Evolutionary conservation across 116 monocot species (phyloP), one percentile per base, ranked within the genome.

Genomic region (Zostera marina): DNA sequence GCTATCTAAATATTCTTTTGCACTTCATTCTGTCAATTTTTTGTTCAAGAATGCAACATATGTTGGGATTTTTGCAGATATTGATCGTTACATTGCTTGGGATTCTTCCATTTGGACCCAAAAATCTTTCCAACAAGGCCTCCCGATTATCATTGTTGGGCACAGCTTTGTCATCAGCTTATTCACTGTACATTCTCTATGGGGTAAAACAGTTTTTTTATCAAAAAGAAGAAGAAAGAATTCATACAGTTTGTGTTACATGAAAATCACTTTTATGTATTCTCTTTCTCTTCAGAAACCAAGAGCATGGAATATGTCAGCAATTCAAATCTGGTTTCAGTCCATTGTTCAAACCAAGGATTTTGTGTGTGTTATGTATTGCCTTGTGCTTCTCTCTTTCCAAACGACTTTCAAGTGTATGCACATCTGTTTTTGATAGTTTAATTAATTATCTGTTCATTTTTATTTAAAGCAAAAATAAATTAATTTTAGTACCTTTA

Each of bases 131-230:
- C 14, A 72, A 72, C 59, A 88, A 81, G 72, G 81, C 80, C 17
- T 80, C 77, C 62, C 75, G 82, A 46, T 68, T 89, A 55, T 77
- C 89, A n/a, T 72, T 96, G 59, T 64, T 89, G 40, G 89, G 89
- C 44, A 78, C 82, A 5, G 69, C 82, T 49, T 74, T 72, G 25
- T 80, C 82, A 5, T 82, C 89, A 42, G 60, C 80, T 62, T 89
- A 82, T 76, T 82, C 82, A 11, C 46, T 85, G 56, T 89, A 89
- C 78, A 76, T 69, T 59, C 17, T 80, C 14, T 80, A 89, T 74
- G 80, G 85, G 73, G 89, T 96, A 85, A n/a, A 15, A 38, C 23
- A 12, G 42, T 7, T 44, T 4, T 43, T n/a, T n/a, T n/a, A n/a
- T n/a, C n/a, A n/a, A n/a, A n/a, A n/a, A n/a, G n/a, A n/a, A n/a